Conservation (phyloP, 768 basidiomycete species). For the Boletus coccyginus region DNA sequence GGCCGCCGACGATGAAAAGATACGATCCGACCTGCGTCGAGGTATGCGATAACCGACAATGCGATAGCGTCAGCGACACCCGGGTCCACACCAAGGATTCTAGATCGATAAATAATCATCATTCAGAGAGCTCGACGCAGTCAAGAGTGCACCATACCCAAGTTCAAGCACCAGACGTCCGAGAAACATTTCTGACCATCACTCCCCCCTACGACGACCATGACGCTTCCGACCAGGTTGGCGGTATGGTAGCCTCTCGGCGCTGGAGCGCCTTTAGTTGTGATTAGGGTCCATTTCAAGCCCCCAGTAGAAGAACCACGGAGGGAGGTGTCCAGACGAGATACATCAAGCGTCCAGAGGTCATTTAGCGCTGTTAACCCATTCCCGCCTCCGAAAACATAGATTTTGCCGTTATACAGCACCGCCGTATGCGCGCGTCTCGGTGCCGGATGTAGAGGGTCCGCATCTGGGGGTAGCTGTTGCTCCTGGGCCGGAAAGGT, state of each 20-base stretch:
- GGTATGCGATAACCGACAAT: constrained; percentile 78
- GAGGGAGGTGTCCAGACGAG: constrained; percentile 33
- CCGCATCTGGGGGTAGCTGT: background rate
- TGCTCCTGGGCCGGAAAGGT: constrained; percentile 22
- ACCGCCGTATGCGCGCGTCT: constrained; percentile 90
- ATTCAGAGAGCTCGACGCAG: background rate
- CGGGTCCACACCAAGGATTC: constrained; percentile 31
- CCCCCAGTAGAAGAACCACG: constrained; percentile 8
- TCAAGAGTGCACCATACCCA: constrained; percentile 57
- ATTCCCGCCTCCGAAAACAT: constrained; percentile 93
- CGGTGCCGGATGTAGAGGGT: constrained; percentile 48
- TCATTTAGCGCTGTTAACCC: constrained; percentile 89
- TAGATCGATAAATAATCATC: background rate
- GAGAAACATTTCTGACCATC: constrained; percentile 87
- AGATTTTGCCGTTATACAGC: constrained; percentile 65
- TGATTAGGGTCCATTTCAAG: constrained; percentile 59
- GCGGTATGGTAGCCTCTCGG: constrained; percentile 89
- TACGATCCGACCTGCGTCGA: constrained; percentile 91
- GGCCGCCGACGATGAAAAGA: constrained; percentile 86
- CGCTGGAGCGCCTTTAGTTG: constrained; percentile 55
- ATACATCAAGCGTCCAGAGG: constrained; percentile 81
- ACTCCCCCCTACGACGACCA: constrained; percentile 89
- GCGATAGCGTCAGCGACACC: constrained; percentile 20
- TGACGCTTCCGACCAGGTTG: constrained; percentile 79
- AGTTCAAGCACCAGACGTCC: constrained; percentile 83